These are phyloP conservation scores for Lathyrus aphaca DNA, from an alignment of 306 rosid genomes.

Conservation along the genomic window DNA sequence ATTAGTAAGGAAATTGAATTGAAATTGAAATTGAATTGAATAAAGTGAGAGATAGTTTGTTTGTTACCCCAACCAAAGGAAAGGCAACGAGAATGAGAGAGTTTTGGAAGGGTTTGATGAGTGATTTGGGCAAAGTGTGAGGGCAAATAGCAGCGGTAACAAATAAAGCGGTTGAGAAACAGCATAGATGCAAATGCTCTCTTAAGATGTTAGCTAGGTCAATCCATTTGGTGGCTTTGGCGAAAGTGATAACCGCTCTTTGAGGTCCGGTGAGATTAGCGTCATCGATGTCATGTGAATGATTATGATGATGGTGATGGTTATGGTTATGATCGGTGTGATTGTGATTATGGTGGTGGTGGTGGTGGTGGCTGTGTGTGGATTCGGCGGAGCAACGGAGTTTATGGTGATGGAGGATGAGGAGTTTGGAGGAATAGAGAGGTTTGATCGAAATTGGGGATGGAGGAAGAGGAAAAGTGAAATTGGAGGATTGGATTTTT, in stretches of 20 bases:
- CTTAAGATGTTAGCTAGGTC: slow-evolving; percentile 73
- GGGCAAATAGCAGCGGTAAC: slow-evolving; percentile 87
- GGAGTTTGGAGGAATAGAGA: slow-evolving; percentile 38
- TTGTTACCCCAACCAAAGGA: slow-evolving; percentile 83
- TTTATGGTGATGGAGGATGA: slow-evolving; percentile 42
- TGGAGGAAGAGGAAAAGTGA: slow-evolving; percentile 31
- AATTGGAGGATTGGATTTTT: slow-evolving; percentile 44
- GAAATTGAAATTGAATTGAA: background rate
- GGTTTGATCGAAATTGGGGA: slow-evolving; percentile 45
- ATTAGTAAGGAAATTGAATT: background rate
- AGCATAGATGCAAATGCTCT: slow-evolving; percentile 87
- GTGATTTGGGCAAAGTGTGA: slow-evolving; percentile 65
- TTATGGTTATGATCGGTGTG: slow-evolving; percentile 26
- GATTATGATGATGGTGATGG: slow-evolving; percentile 51
- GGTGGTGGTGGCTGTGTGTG: slow-evolving; percentile 49
- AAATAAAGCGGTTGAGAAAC: slow-evolving; percentile 71
- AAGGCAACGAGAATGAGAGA: slow-evolving; percentile 69
- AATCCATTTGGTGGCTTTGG: slow-evolving; percentile 77
- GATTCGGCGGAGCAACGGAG: slow-evolving; percentile 46
- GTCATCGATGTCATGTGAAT: slow-evolving; percentile 40
- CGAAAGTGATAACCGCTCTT: slow-evolving; percentile 65
- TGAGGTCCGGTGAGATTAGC: slow-evolving; percentile 64
- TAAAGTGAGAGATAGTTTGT: slow-evolving; percentile 20
- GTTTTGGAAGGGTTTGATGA: slow-evolving; percentile 71
- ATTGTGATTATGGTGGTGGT: slow-evolving; percentile 39